Base-by-base conservation (phyloP, 1,284 basidiomycete species). In the Cryptococcus floricola region DNA sequence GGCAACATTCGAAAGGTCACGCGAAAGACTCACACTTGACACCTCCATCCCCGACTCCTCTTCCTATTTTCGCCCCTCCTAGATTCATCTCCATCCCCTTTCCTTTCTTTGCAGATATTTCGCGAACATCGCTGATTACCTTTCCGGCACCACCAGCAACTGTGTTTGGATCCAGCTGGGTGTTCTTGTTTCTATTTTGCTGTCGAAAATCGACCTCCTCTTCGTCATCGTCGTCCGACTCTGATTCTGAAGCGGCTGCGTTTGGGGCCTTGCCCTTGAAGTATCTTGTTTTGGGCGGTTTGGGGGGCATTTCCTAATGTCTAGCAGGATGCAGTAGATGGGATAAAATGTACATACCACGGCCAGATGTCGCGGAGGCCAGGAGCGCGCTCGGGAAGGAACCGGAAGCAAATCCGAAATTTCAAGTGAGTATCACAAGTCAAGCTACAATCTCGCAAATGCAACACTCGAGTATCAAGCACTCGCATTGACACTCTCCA, bases 91-190 rank as follows among this genome's bases (percentile, higher is more conserved):
- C 68, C 50, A 67, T 66, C 48, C 51, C 53, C 9, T 52, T 54
- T 18, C 48, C 54, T 7, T 52, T 58, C 13, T 23, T 45, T 10
- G 46, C 54, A 34, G 41, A 50, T 28, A 55, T 61, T 13, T 49
- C 56, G 31, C 54, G 55, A 10, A 54, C 51, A 48, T 57, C 45
- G 42, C 46, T 60, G 23, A 75, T 62, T n/a, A 77, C 60, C 42
- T 67, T 54, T 18, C 75, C 74, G 28, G 75, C 75, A 18, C 75
- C 77, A 5, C 75, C 75, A 16, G 74, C 76, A 8, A 77, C 77
- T 13, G 70, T 27, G 16, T 58, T 63, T 10, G 31, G 31, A 34
- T 34, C 31, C 31, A 34, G 10, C 54, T 48, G 52, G 44, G 68
- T 65, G 16, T 45, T 43, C 52, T 59, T 50, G 16, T n/a, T 39